phyloP scores from a whole-genome alignment of 2,329 filamentous ascomycete species.

The Juglanconis juglandina region DNA sequence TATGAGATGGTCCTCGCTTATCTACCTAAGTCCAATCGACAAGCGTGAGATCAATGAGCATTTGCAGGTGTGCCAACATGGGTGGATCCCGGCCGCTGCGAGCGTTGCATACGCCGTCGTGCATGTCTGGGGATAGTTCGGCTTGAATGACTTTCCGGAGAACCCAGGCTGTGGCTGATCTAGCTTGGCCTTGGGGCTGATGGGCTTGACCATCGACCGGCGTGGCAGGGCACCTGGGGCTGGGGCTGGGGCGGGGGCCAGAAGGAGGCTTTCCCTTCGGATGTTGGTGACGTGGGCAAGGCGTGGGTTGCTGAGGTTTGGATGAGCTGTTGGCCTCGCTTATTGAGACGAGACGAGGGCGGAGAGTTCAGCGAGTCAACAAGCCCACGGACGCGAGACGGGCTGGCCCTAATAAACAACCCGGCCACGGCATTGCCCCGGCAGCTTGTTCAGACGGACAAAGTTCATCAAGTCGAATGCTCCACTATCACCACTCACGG shows the following conservation, averaged over 20 bases:
- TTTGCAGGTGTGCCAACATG: no score
- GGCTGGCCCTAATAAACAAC: neutral
- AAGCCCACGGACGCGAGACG: neutral
- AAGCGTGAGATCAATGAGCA: neutral
- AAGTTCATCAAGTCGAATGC: neutral
- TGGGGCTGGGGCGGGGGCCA: neutral
- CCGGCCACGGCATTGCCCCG: neutral
- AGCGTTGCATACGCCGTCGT: neutral
- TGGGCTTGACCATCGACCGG: neutral
- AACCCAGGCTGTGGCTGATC: neutral
- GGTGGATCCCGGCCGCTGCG: neutral
- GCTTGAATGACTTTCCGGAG: neutral
- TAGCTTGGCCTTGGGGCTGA: neutral
- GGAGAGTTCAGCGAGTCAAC: neutral
- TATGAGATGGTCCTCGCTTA: neutral
- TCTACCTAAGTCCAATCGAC: neutral
- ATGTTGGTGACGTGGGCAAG: neutral
- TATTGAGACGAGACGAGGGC: constrained; percentile 7
- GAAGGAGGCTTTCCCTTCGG: neutral
- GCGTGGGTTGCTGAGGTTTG: neutral
- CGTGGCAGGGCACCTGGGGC: no score
- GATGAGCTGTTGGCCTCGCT: neutral
- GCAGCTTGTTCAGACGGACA: neutral
- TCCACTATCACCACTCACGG: neutral
- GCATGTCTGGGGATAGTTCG: neutral